Conservation (phyloP, 805 yeast genomes). For the Metschnikowia dekortorum region DNA sequence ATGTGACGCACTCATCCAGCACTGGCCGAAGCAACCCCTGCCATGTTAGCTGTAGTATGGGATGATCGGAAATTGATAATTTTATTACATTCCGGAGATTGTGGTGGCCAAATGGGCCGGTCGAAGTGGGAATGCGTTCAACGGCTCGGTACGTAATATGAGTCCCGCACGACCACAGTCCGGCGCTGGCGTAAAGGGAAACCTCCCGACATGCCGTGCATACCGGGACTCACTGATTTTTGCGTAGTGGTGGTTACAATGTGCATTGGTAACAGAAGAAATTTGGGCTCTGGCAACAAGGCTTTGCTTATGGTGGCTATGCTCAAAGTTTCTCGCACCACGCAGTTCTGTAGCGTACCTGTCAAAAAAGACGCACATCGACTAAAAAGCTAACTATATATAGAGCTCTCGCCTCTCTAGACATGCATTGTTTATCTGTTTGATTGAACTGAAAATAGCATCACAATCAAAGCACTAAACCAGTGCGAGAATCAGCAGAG, state of each 20-base stretch:
- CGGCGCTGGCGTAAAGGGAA: too few species aligned
- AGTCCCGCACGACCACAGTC: too few species aligned
- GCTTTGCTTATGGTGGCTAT: background rate
- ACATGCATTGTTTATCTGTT: background rate
- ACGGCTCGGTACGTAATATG: too few species aligned
- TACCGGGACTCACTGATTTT: too few species aligned
- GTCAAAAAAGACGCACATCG: background rate
- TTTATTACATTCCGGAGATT: too few species aligned
- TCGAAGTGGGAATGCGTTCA: too few species aligned
- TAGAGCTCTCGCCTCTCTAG: background rate
- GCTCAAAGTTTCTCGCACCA: background rate
- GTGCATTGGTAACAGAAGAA: background rate
- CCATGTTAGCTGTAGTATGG: too few species aligned
- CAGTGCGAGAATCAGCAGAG: background rate
- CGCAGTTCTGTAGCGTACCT: background rate
- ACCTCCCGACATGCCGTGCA: too few species aligned
- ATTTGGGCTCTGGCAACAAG: background rate
- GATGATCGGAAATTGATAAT: background rate
- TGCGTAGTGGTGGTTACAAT: too few species aligned
- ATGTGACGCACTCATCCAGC: slow-evolving; percentile 7
- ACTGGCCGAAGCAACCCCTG: background rate
- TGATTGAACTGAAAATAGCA: background rate
- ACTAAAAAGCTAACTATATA: background rate
- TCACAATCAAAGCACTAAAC: background rate
- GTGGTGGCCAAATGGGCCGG: too few species aligned